These are phyloP conservation scores for Fusarium xyrophilum DNA, from an alignment of 2,329 filamentous ascomycete species.

Conservation along the genomic window DNA sequence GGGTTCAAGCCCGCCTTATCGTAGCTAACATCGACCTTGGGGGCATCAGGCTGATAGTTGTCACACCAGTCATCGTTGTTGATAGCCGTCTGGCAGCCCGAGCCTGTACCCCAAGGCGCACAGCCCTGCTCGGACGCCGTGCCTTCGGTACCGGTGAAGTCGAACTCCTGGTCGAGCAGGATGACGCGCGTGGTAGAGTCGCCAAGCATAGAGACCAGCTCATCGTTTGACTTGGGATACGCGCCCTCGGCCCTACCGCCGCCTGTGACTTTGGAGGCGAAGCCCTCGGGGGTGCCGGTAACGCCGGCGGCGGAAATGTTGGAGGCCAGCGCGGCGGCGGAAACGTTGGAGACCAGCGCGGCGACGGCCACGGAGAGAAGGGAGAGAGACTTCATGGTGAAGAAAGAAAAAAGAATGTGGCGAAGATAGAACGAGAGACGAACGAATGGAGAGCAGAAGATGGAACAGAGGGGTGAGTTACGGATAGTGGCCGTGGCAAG, in stretches of 20 bases:
- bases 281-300: conserved; percentile 50
- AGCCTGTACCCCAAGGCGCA: conserved; percentile 63
- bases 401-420: conserved; percentile 6
- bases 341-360: conserved; percentile 23
- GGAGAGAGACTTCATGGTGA: conserved; percentile 30
- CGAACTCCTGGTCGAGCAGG: conserved; percentile 62
- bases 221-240: conserved; percentile 59
- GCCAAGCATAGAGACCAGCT: conserved; percentile 66
- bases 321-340: conserved; percentile 28
- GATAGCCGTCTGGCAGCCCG: conserved; percentile 65
- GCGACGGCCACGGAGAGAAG: conserved; percentile 26
- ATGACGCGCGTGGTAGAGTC: conserved; percentile 63
- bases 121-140: conserved; percentile 61
- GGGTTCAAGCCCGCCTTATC: conserved; percentile 60
- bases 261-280: conserved; percentile 63
- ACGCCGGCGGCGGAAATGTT: conserved; percentile 33
- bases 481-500: neutral
- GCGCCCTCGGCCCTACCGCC: conserved; percentile 67
- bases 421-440: neutral
- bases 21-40: conserved; percentile 53
- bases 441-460: conserved; percentile 2
- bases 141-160: conserved; percentile 64
- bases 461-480: neutral
- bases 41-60: conserved; percentile 63
- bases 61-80: conserved; percentile 65